Percentiles rank a stretch among this genome's conserved stretches.
Conservation (phyloP, 805 yeast species). For the Yarrowia sp. region DNA sequence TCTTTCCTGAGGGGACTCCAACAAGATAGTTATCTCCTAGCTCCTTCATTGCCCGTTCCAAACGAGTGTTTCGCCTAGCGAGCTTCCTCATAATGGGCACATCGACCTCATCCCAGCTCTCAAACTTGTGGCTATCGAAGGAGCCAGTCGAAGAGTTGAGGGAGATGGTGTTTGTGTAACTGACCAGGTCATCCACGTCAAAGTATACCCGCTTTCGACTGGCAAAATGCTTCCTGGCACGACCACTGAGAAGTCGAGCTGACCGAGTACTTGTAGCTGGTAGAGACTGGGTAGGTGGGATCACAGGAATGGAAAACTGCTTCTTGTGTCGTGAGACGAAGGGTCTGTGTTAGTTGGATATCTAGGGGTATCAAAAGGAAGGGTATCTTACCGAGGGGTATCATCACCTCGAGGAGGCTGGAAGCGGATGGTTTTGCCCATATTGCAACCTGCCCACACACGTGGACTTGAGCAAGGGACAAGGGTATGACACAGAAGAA, state of each 20-base stretch:
- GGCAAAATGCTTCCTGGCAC: slow-evolving; percentile 36
- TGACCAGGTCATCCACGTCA: slow-evolving; percentile 57
- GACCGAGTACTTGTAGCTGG: background rate
- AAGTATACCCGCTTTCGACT: slow-evolving; percentile 65
- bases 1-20: background rate
- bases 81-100: slow-evolving; percentile 15
- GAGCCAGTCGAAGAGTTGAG: slow-evolving; percentile 22
- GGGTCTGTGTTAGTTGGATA: slow-evolving; percentile 17
- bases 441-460: slow-evolving; percentile 25
- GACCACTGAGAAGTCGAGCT: slow-evolving; percentile 1
- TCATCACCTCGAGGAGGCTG: slow-evolving; percentile 25
- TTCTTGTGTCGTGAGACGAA: slow-evolving; percentile 21
- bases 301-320: slow-evolving; percentile 13
- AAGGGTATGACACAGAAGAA: slow-evolving; percentile 21
- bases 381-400: slow-evolving; percentile 36
- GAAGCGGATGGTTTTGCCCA: slow-evolving; percentile 23
- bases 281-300: background rate
- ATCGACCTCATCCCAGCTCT: slow-evolving; percentile 6
- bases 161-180: slow-evolving; percentile 29
- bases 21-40: slow-evolving; percentile 12
- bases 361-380: background rate
- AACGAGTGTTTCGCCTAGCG: background rate
- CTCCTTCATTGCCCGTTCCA: slow-evolving; percentile 10
- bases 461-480: slow-evolving; percentile 33
- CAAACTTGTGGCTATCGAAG: slow-evolving; percentile 6